A percentile compares a stretch with the other conserved stretches of the same genome.
Evolutionary conservation across 2,329 filamentous ascomycete species (phyloP).

Genomic region (Pleochaeta shiraiana): DNA sequence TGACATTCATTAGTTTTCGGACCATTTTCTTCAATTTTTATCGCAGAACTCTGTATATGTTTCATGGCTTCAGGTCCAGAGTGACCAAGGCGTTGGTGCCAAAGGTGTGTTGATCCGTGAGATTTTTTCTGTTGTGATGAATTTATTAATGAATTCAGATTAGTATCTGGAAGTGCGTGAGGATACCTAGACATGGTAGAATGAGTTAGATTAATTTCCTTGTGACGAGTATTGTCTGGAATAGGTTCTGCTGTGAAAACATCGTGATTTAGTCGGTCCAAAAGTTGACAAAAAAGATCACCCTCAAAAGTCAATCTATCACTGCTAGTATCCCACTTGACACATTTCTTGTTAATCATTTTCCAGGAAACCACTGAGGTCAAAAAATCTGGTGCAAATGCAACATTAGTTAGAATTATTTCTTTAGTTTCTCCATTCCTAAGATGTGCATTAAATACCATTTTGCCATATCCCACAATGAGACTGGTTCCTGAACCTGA

Average conservation of each 20-base stretch:
- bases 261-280: not conserved
- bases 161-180: too few species aligned
- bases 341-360: not conserved
- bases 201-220: too few species aligned
- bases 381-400: not conserved
- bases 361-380: not conserved
- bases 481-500: not conserved
- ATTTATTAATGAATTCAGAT: too few species aligned
- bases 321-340: not conserved
- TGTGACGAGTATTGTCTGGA: too few species aligned
- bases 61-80: not conserved
- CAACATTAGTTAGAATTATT: not conserved
- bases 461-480: not conserved
- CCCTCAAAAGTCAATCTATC: not conserved
- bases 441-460: not conserved
- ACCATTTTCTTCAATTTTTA: not conserved
- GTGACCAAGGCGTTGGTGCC: conserved; percentile 1
- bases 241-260: not conserved
- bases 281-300: not conserved
- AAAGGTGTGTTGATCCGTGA: not conserved
- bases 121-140: not conserved
- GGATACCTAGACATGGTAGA: too few species aligned
- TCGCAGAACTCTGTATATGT: not conserved
- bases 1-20: conserved; percentile 2
- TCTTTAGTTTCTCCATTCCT: not conserved